Base-by-base conservation (phyloP, 371 early-diverging fungal species). In the Encephalitozoon intestinalis region DNA sequence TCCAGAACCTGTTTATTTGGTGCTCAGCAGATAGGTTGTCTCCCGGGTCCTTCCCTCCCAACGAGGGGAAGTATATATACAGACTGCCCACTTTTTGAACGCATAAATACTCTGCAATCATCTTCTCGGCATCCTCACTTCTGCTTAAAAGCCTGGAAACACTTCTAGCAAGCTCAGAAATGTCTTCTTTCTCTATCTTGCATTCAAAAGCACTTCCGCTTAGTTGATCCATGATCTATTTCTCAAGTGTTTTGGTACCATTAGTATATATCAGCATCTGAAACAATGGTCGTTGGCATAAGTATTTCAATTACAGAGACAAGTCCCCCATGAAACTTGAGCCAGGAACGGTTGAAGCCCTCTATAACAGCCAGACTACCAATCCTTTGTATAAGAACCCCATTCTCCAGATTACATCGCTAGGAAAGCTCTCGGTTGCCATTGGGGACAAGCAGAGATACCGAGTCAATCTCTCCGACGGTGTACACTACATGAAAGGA, bases 301-400 rank as follows among this genome's bases (percentile, higher is more conserved):
- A n/a, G 18, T 64, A 54, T 25, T 73, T 39, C 44, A 73, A n/a
- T 31, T 44, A 40, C 43, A 66, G 31, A 11, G 51, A 63, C n/a
- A 40, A 15, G 30, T 50, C 28, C 31, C 50, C 51, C 31, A 79
- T 68, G 39, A 82, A 63, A 40, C 23, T 70, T 73, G 40, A 44
- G 71, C 39, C 26, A 44, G 82, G 80, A 73, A 82, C 80, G 37
- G 51, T 78, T 9, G 67, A 73, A 67, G 80, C 75, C 7, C 21
- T 82, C 6, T 79, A 63, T 50, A 70, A 80, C 52, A 76, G 69
- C 18, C 71, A 82, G 23, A 71, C 54, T 15, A 39, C 70, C 21
- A 46, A 77, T 76, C 78, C 79, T 46, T 58, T 80, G 21, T 78
- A 51, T 44, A 50, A 34, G 11, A 46, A 25, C 11, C 82, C 82